These are phyloP conservation scores for Beauveria sp. DNA, from an alignment of 2,329 filamentous ascomycete species.

Conservation along the genomic window DNA sequence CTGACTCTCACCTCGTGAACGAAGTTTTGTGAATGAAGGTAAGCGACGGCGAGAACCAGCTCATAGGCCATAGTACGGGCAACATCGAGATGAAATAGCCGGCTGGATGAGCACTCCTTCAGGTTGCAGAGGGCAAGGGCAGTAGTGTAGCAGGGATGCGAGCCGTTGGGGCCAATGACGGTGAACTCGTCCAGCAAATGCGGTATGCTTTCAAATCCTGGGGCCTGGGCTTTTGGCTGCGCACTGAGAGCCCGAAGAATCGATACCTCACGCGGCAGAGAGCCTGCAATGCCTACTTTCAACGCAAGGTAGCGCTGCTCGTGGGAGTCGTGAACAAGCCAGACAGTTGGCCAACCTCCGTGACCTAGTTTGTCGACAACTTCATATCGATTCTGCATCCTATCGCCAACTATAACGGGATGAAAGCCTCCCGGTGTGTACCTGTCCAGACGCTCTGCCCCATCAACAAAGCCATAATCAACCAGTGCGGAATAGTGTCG, in stretches of 20 bases:
- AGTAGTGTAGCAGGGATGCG: constrained; percentile 6
- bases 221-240: not conserved
- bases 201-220: not conserved
- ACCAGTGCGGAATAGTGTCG: not conserved
- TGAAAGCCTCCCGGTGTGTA: constrained; percentile 9
- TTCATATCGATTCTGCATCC: constrained; percentile 10
- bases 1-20: constrained; percentile 10
- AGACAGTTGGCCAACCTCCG: constrained; percentile 12
- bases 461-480: not conserved
- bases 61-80: constrained; percentile 6
- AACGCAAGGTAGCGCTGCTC: constrained; percentile 5
- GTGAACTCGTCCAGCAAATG: constrained; percentile 9
- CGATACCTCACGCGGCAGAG: not conserved
- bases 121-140: not conserved
- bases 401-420: constrained; percentile 10
- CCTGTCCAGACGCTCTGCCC: not conserved
- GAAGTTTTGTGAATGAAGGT: constrained; percentile 1
- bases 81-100: constrained; percentile 3
- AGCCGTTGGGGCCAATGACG: not conserved
- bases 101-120: not conserved
- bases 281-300: constrained; percentile 11
- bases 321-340: constrained; percentile 11
- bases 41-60: constrained; percentile 7
- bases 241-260: not conserved
- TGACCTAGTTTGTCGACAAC: constrained; percentile 13